phyloP scores from a whole-genome alignment of 2,329 filamentous ascomycete genomes.

The Neonectria faginata region DNA sequence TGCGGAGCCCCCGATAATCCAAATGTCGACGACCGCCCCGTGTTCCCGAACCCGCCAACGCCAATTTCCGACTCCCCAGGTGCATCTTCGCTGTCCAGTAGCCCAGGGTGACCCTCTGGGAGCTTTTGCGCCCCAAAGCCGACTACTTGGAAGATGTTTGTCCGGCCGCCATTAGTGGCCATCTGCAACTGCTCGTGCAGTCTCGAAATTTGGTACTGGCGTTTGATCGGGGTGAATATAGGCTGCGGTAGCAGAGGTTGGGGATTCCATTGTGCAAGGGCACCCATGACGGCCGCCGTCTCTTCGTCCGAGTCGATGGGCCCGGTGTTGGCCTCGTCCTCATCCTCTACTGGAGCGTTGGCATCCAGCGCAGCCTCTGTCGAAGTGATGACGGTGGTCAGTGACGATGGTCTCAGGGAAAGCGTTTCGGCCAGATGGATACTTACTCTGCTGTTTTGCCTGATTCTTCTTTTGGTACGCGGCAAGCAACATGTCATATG shows the following conservation, averaged over 20 bases:
- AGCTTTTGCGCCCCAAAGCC: slow-evolving; percentile 68
- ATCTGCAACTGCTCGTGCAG: slow-evolving; percentile 74
- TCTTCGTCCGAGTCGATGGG: slow-evolving; percentile 96
- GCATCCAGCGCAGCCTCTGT: slow-evolving; percentile 93
- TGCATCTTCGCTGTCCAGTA: slow-evolving; percentile 65
- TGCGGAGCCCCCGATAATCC: slow-evolving; percentile 55
- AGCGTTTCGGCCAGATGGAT: not conserved
- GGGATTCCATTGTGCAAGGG: slow-evolving; percentile 80
- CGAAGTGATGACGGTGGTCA: slow-evolving; percentile 31
- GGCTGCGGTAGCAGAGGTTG: slow-evolving; percentile 79
- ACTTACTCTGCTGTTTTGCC: slow-evolving; percentile 93
- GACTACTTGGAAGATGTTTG: slow-evolving; percentile 73
- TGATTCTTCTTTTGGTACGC: slow-evolving; percentile 98
- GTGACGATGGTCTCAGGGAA: slow-evolving; percentile 32
- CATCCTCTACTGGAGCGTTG: slow-evolving; percentile 89
- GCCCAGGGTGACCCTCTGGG: slow-evolving; percentile 61
- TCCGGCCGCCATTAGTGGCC: slow-evolving; percentile 73
- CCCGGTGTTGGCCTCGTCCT: slow-evolving; percentile 81
- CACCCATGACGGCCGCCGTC: slow-evolving; percentile 87
- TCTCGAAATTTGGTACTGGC: slow-evolving; percentile 71
- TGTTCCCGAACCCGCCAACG: slow-evolving; percentile 52
- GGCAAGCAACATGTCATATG: slow-evolving; percentile 91
- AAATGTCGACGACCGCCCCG: slow-evolving; percentile 58
- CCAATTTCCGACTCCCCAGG: slow-evolving; percentile 67
- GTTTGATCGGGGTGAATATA: slow-evolving; percentile 69